Evolutionary conservation across 2,329 filamentous ascomycete species (phyloP), one percentile per base, ranked within the genome.

Genomic region (Fusarium subglutinans): DNA sequence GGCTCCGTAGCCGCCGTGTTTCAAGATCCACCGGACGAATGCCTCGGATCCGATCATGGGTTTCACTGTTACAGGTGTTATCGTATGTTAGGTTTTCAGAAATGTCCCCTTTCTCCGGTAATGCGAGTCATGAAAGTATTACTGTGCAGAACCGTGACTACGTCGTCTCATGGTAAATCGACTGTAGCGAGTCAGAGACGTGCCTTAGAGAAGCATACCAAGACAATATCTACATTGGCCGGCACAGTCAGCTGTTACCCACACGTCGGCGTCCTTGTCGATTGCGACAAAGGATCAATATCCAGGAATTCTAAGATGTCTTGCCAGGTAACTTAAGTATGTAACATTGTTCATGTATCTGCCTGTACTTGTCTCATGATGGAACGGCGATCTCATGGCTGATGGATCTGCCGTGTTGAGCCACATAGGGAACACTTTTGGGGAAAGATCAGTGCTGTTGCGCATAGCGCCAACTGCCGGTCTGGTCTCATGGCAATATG

Each of bases 1-100:
- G 50, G 53, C 26, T 30, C 72, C 63, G 55, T 62, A 30, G 45
- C 43, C 63, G 72, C 71, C 72, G 71, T 66, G 63, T 69, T 74
- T 74, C 72, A 65, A 53, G 72, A 45, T 53, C 63, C 59, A 63
- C 67, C 41, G 26, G 47, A 45, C 58, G 50, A 63, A n/a, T 59
- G 56, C 55, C 26, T 51, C 63, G 63, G 57, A 30, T 61, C 63
- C 50, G 63, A 43, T 60, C 55, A 35, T 40, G 70, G 59, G 28
- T 17, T 69, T 63, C 15, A 44, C 20, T 58, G 53, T 50, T 54
- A 55, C 44, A 63, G 30, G 40, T 33, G 18, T 56, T 48, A 11
- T 33, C 33, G 22, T 45, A 53, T 37, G 18, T 45, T 24, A 7
- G 17, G 24, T 17, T n/a, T 38, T 35, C 17, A 43, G 8, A 45